Base-by-base conservation (phyloP, 352 stramenopile species). In the Lagenidium giganteum region DNA sequence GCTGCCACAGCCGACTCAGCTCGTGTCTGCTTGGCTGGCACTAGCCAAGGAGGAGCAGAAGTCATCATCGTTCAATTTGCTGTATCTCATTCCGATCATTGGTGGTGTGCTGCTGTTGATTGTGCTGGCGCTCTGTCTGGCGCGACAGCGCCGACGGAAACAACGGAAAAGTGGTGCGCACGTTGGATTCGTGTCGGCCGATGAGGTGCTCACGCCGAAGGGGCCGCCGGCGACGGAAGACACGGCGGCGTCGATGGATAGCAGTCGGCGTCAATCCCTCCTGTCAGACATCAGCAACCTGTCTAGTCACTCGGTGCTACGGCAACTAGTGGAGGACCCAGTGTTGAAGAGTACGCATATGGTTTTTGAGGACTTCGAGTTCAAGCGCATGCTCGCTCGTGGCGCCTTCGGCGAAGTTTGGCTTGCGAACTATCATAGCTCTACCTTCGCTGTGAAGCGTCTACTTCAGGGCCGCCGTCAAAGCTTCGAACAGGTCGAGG, bases 331-430 rank as follows among this genome's bases (percentile, higher is more conserved):
- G 3, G 67, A 48, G 0, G 69, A 85, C 33, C 44, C 52, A 11
- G 52, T 64, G 18, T 26, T 85, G 22, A 27, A 48, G 3, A 44
- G 44, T 0, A 67, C 67, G 16, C 57, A 59, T 0, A 55, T 85
- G 18, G 33, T 53, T 1, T 63, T 66, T 47, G 67, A 72, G 17
- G 57, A 70, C 8, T 56, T 85, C 27, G 37, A 53, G 11, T 65
- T 81, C 17, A 47, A 70, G 22, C 44, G 47, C 22, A 38, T 70
- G 29, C 33, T 86, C 0, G 62, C 63, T 0, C 54, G 57, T 17
- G 73, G 69, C 4, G 70, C 73, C 5, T 81, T 67, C 31, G 73
- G 73, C 3, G 73, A 86, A 26, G 68, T 86, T 2, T 82, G 53
- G 53, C 64, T 47, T 11, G 57, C 44, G 6, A 42, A 13, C 8